Base-by-base conservation (phyloP, 306 rosid species). In the Parietaria judaica region DNA sequence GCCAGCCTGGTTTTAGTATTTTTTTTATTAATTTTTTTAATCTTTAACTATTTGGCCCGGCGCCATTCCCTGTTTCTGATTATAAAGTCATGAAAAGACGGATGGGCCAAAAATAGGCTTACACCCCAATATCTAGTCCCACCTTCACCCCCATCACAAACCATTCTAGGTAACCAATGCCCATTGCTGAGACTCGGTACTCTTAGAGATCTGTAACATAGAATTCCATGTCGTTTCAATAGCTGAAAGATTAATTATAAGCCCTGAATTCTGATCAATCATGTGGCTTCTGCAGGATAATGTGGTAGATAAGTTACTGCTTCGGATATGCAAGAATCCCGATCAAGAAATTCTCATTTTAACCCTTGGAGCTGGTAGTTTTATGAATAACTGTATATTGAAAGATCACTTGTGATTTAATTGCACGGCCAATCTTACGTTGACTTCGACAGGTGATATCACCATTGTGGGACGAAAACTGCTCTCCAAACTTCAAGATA, bases 351-450 rank as follows among this genome's bases (percentile, higher is more conserved):
- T 51, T 15, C 51, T 60, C 47, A 63, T 75, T 38, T 70, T 75
- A 14, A 75, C 75, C 8, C 68, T 75, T 11, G 75, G 75, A 49
- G 45, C 79, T 46, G 79, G 79, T 61, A 69, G 6, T 13, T 35
- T 7, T 36, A 37, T 9, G 39, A 1, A 7, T 37, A 51, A 36
- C 65, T 16, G 14, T 38, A 52, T 1, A 44, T 10, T 6, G 41
- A 38, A 5, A n/a, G 51, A 12, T 6, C 23, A 37, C 50, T n/a
- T 63, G 6, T 11, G 14, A 12, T 15, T 14, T 1, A 9, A 64
- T 36, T 34, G 3, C 9, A n/a, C 58, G 6, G 6, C 13, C n/a
- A 55, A 54, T 13, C 14, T 11, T 41, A 1, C 23, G 9, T 12
- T 6, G 14, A 8, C 44, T 14, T 7, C 14, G 15, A 11, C 44